phyloP scores from a whole-genome alignment of 345 rosid species.

The Trapa incisa region DNA sequence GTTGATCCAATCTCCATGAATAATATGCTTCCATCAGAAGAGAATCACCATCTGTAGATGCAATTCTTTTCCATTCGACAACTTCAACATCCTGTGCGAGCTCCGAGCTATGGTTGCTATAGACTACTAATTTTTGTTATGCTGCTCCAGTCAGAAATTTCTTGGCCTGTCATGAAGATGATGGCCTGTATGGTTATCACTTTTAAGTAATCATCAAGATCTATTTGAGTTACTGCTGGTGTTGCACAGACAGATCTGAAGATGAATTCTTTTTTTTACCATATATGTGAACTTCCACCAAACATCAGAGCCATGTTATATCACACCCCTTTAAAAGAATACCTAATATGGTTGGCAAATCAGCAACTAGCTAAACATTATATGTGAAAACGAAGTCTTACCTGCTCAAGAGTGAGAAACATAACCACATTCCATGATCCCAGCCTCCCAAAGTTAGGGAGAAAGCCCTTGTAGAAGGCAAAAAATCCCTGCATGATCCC shows the following conservation, averaged over 20 bases:
- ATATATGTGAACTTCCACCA: background rate
- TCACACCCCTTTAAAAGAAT: background rate
- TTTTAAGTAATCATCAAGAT: background rate
- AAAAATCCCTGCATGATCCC: constrained; percentile 45
- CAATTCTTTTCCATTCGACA: background rate
- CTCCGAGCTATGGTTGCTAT: background rate
- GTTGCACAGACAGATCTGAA: too few species aligned
- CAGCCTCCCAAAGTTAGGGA: constrained; percentile 77
- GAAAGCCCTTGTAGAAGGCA: constrained; percentile 88
- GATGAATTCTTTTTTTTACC: too few species aligned
- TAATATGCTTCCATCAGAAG: too few species aligned
- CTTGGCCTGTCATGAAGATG: constrained; percentile 38
- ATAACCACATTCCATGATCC: constrained; percentile 91
- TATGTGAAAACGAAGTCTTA: constrained; percentile 17
- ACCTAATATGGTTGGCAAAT: background rate
- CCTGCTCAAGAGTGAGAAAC: constrained; percentile 94
- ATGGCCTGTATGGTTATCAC: background rate
- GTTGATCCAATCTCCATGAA: background rate
- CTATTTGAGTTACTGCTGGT: too few species aligned
- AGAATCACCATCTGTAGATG: too few species aligned
- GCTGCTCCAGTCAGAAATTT: constrained; percentile 51
- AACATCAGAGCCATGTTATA: background rate
- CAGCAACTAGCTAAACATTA: background rate
- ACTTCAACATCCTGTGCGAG: background rate
- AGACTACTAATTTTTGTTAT: constrained; percentile 1